Conservation (phyloP, 2,329 filamentous ascomycete species). For the Ustulina deusta region DNA sequence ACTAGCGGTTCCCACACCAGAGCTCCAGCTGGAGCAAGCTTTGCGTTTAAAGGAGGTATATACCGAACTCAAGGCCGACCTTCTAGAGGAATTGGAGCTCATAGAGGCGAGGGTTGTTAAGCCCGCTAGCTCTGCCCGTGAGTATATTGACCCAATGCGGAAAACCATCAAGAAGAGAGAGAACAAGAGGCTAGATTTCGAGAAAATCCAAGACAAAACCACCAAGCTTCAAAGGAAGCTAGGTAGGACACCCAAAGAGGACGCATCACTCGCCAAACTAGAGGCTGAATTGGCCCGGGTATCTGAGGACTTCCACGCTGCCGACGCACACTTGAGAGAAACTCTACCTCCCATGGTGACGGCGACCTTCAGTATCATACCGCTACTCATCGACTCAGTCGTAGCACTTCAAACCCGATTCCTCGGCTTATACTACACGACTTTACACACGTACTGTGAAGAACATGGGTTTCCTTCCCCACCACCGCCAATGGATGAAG, state of each 20-base stretch:
- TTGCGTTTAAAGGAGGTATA: conserved; percentile 75
- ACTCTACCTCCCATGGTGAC: conserved; percentile 78
- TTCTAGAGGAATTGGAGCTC: conserved; percentile 75
- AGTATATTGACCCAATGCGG: conserved; percentile 76
- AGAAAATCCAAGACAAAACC: conserved; percentile 78
- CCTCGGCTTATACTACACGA: conserved; percentile 82
- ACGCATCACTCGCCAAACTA: conserved; percentile 75
- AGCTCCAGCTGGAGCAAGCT: conserved; percentile 72
- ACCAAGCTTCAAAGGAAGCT: conserved; percentile 77
- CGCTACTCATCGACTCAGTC: conserved; percentile 75
- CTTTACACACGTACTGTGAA: conserved; percentile 78
- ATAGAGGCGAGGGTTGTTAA: conserved; percentile 78
- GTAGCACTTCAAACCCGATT: conserved; percentile 82
- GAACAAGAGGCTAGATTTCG: conserved; percentile 84
- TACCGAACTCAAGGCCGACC: conserved; percentile 75
- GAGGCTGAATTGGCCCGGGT: conserved; percentile 76
- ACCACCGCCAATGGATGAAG: conserved; percentile 77
- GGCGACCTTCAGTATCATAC: conserved; percentile 79
- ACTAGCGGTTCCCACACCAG: conserved; percentile 70
- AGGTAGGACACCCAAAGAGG: conserved; percentile 78
- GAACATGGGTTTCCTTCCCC: conserved; percentile 77
- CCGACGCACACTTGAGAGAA: conserved; percentile 79
- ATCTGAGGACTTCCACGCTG: conserved; percentile 78
- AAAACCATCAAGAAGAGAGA: conserved; percentile 89
- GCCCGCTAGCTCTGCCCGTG: conserved; percentile 76